Evolutionary conservation across 345 rosid genomes (phyloP).

Genomic region (Crucihimalaya himalaica): DNA sequence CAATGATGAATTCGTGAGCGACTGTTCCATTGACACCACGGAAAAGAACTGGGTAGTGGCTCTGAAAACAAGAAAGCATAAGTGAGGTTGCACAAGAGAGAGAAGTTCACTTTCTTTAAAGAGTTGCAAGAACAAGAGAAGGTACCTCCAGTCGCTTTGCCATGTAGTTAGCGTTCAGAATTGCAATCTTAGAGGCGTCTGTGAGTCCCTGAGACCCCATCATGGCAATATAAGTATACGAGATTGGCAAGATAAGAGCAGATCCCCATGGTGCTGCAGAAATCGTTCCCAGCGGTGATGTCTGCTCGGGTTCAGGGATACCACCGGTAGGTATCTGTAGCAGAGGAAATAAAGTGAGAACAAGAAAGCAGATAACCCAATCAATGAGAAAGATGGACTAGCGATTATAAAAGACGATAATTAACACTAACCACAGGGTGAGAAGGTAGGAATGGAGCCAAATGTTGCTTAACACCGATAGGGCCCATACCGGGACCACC

Average conservation of each 20-base stretch:
- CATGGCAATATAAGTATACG: constrained; percentile 92
- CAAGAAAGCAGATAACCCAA: background rate
- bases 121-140: background rate
- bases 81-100: background rate
- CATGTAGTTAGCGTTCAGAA: constrained; percentile 97
- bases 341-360: background rate
- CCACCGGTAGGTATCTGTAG: constrained; percentile 73
- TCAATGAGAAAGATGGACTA: background rate
- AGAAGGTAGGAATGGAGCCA: constrained; percentile 95
- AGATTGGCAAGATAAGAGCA: constrained; percentile 96
- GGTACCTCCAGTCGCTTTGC: constrained; percentile 93
- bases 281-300: constrained; percentile 80
- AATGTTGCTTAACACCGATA: constrained; percentile 94
- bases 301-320: constrained; percentile 74
- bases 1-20: constrained; percentile 94
- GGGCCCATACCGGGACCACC: constrained; percentile 99
- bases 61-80: constrained; percentile 44
- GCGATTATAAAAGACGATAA: background rate
- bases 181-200: constrained; percentile 92
- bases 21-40: constrained; percentile 91
- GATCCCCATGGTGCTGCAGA: constrained; percentile 99
- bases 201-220: constrained; percentile 97
- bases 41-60: constrained; percentile 82
- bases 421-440: constrained; percentile 82
- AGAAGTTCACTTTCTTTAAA: background rate